These are phyloP conservation scores for cucumber (Cucumis sativus) DNA, from an alignment of 306 rosid genomes.

Conservation along the genomic window DNA sequence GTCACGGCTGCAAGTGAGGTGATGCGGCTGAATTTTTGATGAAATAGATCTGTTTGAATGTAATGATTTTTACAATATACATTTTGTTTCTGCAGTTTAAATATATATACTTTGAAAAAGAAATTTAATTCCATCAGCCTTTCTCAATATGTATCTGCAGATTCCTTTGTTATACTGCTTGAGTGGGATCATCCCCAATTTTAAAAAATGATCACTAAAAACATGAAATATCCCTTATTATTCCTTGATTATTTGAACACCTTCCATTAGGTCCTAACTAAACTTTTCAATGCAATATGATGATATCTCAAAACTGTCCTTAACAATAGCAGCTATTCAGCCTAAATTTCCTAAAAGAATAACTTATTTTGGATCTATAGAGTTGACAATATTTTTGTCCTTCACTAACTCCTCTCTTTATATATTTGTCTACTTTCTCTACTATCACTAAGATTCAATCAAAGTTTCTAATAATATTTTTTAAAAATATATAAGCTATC, in stretches of 20 bases:
- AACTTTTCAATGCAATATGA: neutral
- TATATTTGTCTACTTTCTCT: neutral
- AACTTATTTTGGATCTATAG: neutral
- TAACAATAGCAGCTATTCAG: too few relatives aligned
- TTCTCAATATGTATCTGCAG: neutral
- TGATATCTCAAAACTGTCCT: neutral
- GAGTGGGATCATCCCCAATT: too few relatives aligned
- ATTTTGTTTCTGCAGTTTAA: slow-evolving; percentile 6
- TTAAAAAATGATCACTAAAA: too few relatives aligned
- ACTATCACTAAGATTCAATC: too few relatives aligned
- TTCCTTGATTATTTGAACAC: too few relatives aligned
- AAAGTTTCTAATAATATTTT: too few relatives aligned
- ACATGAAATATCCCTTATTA: too few relatives aligned
- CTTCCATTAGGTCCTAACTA: too few relatives aligned
- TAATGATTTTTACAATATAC: slow-evolving; percentile 12
- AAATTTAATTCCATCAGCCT: neutral
- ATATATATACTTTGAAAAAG: neutral
- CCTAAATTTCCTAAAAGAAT: neutral
- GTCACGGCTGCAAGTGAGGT: slow-evolving; percentile 1
- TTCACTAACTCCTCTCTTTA: neutral
- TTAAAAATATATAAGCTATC: too few relatives aligned
- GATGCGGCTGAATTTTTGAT: neutral
- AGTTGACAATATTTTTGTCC: neutral
- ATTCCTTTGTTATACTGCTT: neutral
- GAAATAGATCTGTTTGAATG: slow-evolving; percentile 31